Conservation (phyloP, 768 basidiomycete species). For the Kondoa malvinella region DNA sequence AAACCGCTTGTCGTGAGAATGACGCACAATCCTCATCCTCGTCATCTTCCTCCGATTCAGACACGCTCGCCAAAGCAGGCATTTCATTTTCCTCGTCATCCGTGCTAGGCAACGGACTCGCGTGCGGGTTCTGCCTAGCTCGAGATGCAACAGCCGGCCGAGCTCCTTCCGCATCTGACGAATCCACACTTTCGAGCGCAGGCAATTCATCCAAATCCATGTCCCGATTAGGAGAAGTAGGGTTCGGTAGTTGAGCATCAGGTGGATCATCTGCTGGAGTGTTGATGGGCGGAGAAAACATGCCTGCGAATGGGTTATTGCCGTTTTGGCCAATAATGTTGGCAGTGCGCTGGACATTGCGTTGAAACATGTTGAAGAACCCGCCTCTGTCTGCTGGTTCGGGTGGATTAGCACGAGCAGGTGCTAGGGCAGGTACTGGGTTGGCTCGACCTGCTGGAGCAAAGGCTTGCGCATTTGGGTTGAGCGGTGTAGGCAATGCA, state of each 20-base stretch:
- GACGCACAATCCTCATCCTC: not conserved
- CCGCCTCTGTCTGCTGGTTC: not conserved
- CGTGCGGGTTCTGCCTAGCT: too few species aligned
- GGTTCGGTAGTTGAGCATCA: not conserved
- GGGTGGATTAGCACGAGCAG: not conserved
- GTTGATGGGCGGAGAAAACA: not conserved
- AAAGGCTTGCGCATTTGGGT: not conserved
- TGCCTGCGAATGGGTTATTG: conserved; percentile 4
- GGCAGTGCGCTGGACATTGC: not conserved
- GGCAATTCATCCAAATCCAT: not conserved
- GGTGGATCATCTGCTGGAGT: not conserved
- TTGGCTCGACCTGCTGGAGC: not conserved
- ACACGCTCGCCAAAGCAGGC: not conserved
- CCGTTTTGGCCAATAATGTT: not conserved
- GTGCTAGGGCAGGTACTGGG: not conserved
- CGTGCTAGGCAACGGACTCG: too few species aligned
- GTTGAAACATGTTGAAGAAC: not conserved
- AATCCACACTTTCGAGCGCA: not conserved
- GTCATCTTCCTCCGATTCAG: not conserved
- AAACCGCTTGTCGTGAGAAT: too few species aligned
- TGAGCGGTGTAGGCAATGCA: not conserved
- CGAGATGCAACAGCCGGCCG: too few species aligned
- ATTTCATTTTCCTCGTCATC: not conserved
- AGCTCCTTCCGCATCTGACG: not conserved
- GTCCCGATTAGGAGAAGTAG: not conserved